Conservation (phyloP, 768 basidiomycete species). For the Rhodotorula sphaerocarpa region DNA sequence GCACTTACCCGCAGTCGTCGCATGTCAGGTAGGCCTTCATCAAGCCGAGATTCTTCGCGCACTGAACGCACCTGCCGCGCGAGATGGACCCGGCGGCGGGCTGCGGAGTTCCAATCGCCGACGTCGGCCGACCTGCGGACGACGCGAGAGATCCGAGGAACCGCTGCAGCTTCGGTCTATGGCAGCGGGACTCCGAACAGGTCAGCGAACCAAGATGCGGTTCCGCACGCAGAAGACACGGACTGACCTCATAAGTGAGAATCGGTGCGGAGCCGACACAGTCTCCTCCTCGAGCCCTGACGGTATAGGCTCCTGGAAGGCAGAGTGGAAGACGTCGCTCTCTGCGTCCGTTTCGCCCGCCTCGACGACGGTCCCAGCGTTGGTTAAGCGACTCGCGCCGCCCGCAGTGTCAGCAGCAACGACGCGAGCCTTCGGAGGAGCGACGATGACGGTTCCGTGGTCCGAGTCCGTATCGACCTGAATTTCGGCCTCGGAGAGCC, state of each 20-base stretch:
- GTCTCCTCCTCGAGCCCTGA: neutral
- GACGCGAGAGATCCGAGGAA: conserved; percentile 21
- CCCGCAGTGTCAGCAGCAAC: conserved; percentile 33
- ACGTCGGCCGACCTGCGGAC: too few species aligned
- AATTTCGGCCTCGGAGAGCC: neutral
- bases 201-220: too few species aligned
- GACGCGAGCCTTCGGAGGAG: conserved; percentile 26
- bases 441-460: conserved; percentile 6
- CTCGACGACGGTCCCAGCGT: conserved; percentile 28
- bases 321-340: conserved; percentile 10
- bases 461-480: conserved; percentile 29
- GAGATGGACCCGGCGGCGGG: too few species aligned
- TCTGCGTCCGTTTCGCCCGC: conserved; percentile 40
- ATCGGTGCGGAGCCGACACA: conserved; percentile 53
- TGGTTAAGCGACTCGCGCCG: too few species aligned
- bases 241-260: conserved; percentile 61
- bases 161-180: conserved; percentile 51
- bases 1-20: conserved; percentile 75
- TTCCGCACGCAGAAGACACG: too few species aligned
- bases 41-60: conserved; percentile 66
- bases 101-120: too few species aligned
- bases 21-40: conserved; percentile 76
- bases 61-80: conserved; percentile 60
- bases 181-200: too few species aligned
- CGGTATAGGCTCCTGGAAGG: conserved; percentile 4